Evolutionary conservation across 2,329 filamentous ascomycete species (phyloP), one percentile per base, ranked within the genome.

Genomic region (Aspergillus texensis): DNA sequence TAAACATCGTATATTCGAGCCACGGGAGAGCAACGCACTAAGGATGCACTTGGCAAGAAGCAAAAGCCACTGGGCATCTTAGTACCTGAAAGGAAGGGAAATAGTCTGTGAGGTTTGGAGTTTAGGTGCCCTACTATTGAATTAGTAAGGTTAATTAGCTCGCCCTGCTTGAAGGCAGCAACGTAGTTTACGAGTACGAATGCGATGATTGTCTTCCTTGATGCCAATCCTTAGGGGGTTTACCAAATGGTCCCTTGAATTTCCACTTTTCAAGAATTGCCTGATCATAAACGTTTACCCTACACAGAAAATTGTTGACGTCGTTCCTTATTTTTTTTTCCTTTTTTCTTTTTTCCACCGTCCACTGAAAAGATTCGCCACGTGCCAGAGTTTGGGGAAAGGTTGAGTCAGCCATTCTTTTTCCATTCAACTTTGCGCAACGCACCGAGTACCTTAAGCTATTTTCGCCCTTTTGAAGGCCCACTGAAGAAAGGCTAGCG

Each of bases 381-480:
- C 65, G 58, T 67, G 65, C 65, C 46, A 48, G 45, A 50, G 21
- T 60, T 57, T 46, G 50, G 58, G 60, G 53, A 57, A 52, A 28
- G 50, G 56, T 62, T 62, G 60, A 62, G 54, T 62, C 62, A 67
- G 60, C 60, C 58, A 52, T 41, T 41, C 34, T 62, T 46, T 57
- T 45, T 52, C 57, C 53, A 58, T 61, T 46, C 55, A 48, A 56
- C 56, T 61, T 52, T 32, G 32, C 39, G 52, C 45, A 48, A 30
- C 57, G n/a, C 46, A 53, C 32, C 48, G 9, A 36, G 21, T 24
- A n/a, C 46, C 46, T 41, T 28, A 39, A 28, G 19, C 57, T 46
- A 26, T 21, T 36, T 39, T 55, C 30, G 52, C 57, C 39, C 39
- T 24, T 59, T 45, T 36, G 39, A 48, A 36, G 28, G 43, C 50